Base-by-base conservation (phyloP, 2,329 filamentous ascomycete genomes). In the Venturia nashicola region DNA sequence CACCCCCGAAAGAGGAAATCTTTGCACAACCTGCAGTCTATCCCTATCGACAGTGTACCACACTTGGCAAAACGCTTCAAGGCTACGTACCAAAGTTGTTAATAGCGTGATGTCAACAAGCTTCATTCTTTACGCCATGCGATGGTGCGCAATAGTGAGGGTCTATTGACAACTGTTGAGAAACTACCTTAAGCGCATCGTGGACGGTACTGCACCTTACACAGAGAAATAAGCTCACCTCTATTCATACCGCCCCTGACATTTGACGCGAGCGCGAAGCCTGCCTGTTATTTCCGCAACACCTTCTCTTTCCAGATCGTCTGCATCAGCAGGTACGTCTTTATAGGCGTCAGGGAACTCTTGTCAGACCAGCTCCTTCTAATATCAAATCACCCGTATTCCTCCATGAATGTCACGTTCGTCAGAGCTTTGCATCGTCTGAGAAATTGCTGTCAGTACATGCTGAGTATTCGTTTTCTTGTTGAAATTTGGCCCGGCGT, bases 261-360 rank as follows among this genome's bases (percentile, higher is more conserved):
- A n/a, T n/a, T n/a, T n/a, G n/a, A n/a, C n/a, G n/a, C n/a, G n/a
- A n/a, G n/a, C n/a, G n/a, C n/a, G n/a, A n/a, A n/a, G n/a, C n/a
- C n/a, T n/a, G n/a, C 74, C 70, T 43, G 70, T 67, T 12, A 73
- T 65, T 61, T 66, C 67, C 12, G 71, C 72, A 59, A 71, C 71
- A 16, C 72, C 75, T 44, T 70, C 69, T 27, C 66, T 63, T 16
- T 70, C 71, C 66, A 77, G 65, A 67, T 76, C 75, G 46, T 70
- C 70, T 7, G 69, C 71, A 2, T 76, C 75, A 40, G 70, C 68
- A 66, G 72, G 70, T 12, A 76, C 72, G 62, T 76, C 70, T 64
- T 75, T 75, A 64, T 73, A 76, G 20, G 72, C 74, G 63, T 75
- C 73, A 2, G 71, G 70, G 14, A 73, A 72, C 66, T 77, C 74